phyloP scores from a whole-genome alignment of 306 rosid genomes.

The Malus sylvestris region DNA sequence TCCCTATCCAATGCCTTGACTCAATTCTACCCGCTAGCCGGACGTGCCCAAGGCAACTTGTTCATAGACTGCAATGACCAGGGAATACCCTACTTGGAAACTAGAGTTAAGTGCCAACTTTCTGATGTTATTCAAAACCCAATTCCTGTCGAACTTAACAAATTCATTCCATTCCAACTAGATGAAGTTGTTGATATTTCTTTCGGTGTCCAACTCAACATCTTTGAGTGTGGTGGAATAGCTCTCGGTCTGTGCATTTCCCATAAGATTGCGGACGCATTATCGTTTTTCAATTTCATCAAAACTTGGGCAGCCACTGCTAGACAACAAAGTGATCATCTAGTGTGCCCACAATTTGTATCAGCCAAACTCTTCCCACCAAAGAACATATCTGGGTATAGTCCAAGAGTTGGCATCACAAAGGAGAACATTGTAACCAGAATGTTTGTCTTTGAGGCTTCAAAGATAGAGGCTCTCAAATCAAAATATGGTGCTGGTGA shows the following conservation, averaged over 20 bases:
- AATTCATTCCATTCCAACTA: constrained; percentile 37
- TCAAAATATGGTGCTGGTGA: constrained; percentile 11
- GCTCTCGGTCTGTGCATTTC: constrained; percentile 47
- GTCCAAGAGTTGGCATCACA: constrained; percentile 19
- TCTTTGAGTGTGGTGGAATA: constrained; percentile 48
- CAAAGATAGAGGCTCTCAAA: constrained; percentile 30
- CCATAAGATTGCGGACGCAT: constrained; percentile 47
- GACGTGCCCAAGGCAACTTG: constrained; percentile 17
- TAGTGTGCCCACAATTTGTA: constrained; percentile 27
- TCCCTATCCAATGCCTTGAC: constrained; percentile 39
- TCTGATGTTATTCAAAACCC: constrained; percentile 29
- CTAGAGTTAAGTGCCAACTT: constrained; percentile 32
- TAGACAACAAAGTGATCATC: constrained; percentile 5
- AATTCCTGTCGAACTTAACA: constrained; percentile 30
- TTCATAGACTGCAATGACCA: constrained; percentile 38
- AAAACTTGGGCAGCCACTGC: constrained; percentile 40
- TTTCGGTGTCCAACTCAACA: constrained; percentile 48
- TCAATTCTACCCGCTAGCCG: constrained; percentile 40
- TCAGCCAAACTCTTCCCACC: constrained; percentile 53
- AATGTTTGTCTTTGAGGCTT: constrained; percentile 39
- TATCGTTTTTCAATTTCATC: constrained; percentile 32
- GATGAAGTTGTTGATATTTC: constrained; percentile 21
- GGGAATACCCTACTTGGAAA: constrained; percentile 39
- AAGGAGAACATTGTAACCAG: constrained; percentile 34
- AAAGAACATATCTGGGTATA: constrained; percentile 20